These are phyloP conservation scores for Mycena indigotica DNA, from an alignment of 768 basidiomycete species.

Conservation along the genomic window DNA sequence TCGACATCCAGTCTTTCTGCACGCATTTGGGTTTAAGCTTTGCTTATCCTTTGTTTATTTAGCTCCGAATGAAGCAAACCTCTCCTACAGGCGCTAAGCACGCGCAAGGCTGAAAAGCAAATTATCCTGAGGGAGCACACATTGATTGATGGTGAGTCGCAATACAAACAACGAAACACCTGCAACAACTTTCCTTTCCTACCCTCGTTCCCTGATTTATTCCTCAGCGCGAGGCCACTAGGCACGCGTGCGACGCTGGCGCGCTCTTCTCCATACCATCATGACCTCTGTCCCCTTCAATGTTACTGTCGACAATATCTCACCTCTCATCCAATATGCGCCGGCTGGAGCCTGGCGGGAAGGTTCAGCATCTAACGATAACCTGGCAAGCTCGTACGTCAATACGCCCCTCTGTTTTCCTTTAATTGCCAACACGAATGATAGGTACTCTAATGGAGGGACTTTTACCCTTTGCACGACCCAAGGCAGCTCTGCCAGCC, in stretches of 20 bases:
- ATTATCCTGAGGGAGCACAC: not conserved
- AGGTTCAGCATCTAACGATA: constrained; percentile 7
- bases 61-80: no score
- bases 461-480: constrained; percentile 38
- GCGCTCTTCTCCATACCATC: constrained; percentile 10
- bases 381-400: constrained; percentile 11
- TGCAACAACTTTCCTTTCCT: not conserved
- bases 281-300: constrained; percentile 15
- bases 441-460: constrained; percentile 34
- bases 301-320: constrained; percentile 25
- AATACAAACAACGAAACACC: not conserved
- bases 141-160: not conserved
- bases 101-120: not conserved
- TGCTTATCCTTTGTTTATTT: no score
- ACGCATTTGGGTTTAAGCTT: no score
- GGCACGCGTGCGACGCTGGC: not conserved
- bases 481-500: constrained; percentile 26
- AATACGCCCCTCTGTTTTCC: not conserved
- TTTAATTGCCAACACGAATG: not conserved
- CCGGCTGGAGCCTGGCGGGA: constrained; percentile 16
- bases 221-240: constrained; percentile 4
- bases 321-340: constrained; percentile 17
- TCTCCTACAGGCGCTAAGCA: no score
- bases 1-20: no score
- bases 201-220: not conserved